Conservation (phyloP, 2,329 filamentous ascomycete genomes). For the Hirsutella minnesotensis region DNA sequence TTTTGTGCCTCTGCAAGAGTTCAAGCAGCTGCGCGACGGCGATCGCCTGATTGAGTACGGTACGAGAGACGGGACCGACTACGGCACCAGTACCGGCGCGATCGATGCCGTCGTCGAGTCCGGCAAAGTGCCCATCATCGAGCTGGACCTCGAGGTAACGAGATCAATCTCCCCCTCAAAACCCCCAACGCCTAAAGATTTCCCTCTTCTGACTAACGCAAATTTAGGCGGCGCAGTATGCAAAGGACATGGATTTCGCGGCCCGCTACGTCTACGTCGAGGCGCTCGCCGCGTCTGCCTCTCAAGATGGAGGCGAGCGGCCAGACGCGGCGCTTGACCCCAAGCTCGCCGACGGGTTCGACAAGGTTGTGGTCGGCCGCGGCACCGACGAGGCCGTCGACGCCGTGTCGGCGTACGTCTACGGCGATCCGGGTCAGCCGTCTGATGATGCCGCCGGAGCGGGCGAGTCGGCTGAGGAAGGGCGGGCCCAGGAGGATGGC, state of each 20-base stretch:
- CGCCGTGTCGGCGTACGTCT: constrained; percentile 16
- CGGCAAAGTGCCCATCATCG: constrained; percentile 48
- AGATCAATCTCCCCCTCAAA: constrained; percentile 8
- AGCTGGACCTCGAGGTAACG: constrained; percentile 38
- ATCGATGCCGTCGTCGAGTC: constrained; percentile 38
- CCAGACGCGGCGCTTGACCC: constrained; percentile 8
- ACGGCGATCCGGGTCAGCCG: constrained; percentile 7
- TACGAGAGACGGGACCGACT: constrained; percentile 34
- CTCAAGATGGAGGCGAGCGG: constrained; percentile 7
- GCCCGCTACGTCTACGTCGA: constrained; percentile 44
- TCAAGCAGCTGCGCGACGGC: constrained; percentile 45
- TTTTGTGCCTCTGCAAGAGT: constrained; percentile 43
- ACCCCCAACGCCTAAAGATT: too few species aligned
- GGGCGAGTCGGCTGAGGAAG: constrained; percentile 1
- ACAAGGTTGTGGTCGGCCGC: constrained; percentile 14
- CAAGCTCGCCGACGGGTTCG: constrained; percentile 13
- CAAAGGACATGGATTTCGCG: constrained; percentile 43
- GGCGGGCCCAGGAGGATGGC: constrained; percentile 3
- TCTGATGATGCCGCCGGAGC: constrained; percentile 4
- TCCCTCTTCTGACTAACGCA: background rate
- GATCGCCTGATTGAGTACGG: constrained; percentile 48
- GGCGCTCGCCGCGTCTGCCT: constrained; percentile 21
- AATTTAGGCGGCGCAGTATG: constrained; percentile 39
- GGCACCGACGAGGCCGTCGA: constrained; percentile 12
- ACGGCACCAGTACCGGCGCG: constrained; percentile 43